Evolutionary conservation across 352 stramenopile species (phyloP), one percentile per base, ranked within the genome.

Genomic region (Phytophthora pistaciae): DNA sequence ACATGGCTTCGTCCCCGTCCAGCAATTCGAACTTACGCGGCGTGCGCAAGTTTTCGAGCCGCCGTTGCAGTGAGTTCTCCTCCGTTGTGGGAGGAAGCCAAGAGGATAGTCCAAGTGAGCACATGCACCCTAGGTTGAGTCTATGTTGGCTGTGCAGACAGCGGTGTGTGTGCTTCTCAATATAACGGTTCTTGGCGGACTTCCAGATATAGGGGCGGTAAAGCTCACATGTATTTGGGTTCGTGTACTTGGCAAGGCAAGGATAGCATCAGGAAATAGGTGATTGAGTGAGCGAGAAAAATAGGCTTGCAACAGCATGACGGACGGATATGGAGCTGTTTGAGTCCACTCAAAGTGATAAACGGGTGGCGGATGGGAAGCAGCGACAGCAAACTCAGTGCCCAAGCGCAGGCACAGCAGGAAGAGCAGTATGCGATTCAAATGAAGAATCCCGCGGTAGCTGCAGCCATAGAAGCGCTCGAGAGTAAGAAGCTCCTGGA

Each of bases 371-470:
- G 7, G 4, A 90, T 87, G 80, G 80, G 82, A 20, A 81, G 69
- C 48, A 61, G 58, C n/a, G 71, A 79, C 40, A 90, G 80, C 56
- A 88, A 84, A 55, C 58, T 72, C 13, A 71, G 77, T 23, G 56
- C 68, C 23, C 72, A 75, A 14, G 16, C 73, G 11, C 70, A 29
- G 57, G 46, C 54, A 3, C 67, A 74, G n/a, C 54, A 70, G 23
- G 55, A 74, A 59, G 79, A 85, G 20, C 64, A 75, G 18, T 87
- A 82, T 23, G 60, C 69, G 1, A 13, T 56, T 20, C 66, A 79
- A 70, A 69, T 88, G 42, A 85, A 86, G 64, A 83, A 84, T 40
- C 52, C 66, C 20, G 66, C 60, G 14, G 78, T 84, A 6, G 54
- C 55, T 14, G 69, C 78, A n/a, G 69, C 71, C 3, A 80, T 88